Base-by-base conservation (phyloP, 1,284 basidiomycete genomes). In the Cutaneotrichosporon daszewskae region DNA sequence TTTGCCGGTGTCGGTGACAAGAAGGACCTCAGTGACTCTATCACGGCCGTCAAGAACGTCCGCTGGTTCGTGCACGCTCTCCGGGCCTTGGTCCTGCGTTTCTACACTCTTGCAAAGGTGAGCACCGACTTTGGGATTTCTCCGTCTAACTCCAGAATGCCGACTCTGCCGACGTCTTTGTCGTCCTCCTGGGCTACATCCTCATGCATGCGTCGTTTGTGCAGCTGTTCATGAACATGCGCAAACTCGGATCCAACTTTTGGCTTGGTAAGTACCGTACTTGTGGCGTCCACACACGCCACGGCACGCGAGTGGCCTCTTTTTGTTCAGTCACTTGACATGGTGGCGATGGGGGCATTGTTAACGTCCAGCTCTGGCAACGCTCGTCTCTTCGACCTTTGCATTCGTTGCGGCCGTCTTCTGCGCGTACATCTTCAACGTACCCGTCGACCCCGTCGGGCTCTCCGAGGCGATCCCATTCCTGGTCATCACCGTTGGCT, bases 141-240 rank as follows among this genome's bases (percentile, higher is more conserved):
- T 9, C 43, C 38, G 36, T 39, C 43, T 34, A 3, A 11, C 16
- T 16, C 18, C 68, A 86, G 80, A 88, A 88, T 74, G 91, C 95
- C 20, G 89, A 96, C 72, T 91, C 89, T 3, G 81, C 94, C 18
- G 94, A 98, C 71, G 96, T 98, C 62, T 77, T 94, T 43, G 83
- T 97, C 56, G 89, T 98, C 61, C 79, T 97, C n/a, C 79, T 85
- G 5, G 95, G 92, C 22, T 98, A 98, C 71, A 72, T 94, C 40
- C 77, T 97, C 46, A 98, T 99, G 94, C 92, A 97, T 73, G 77
- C 77, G 22, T 94, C 92, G 1, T 97, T 98, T 73, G 82, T 90
- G 68, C 83, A 90, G 46, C 78, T 95, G 31, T 85, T 92, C 73
- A 75, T 84, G 55, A 84, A 87, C 56, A 89, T 89, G 57, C 80